A percentile compares a stretch with the other conserved stretches of the same genome.
phyloP scores from a whole-genome alignment of 495 filamentous ascomycete genomes.

The Aspergillus mulundensis region DNA sequence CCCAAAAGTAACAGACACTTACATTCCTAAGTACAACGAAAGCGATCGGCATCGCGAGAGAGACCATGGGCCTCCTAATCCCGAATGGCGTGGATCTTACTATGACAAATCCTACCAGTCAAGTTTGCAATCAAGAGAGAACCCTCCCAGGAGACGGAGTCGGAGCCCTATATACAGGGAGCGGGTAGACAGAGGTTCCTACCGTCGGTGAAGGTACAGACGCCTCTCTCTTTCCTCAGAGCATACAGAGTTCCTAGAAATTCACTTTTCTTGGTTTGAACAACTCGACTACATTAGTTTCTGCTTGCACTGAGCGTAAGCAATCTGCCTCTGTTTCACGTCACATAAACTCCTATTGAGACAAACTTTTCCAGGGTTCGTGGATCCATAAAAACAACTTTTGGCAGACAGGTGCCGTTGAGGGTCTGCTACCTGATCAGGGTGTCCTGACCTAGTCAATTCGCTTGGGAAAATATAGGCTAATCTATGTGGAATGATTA shows the following conservation, averaged over 20 bases:
- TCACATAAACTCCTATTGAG: too few species aligned
- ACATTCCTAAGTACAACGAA: slow-evolving; percentile 35
- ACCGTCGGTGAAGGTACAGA: slow-evolving; percentile 9
- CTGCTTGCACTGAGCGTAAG: too few species aligned
- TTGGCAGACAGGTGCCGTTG: slow-evolving; percentile 15
- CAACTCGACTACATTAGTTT: too few species aligned
- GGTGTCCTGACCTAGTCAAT: not conserved
- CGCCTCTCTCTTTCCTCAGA: too few species aligned
- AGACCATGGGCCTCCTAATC: slow-evolving; percentile 15
- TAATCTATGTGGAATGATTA: slow-evolving; percentile 9
- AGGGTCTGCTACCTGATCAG: slow-evolving; percentile 1
- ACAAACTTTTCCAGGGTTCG: not conserved
- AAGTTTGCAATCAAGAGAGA: slow-evolving; percentile 34
- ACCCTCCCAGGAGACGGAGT: slow-evolving; percentile 33
- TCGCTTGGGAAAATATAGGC: too few species aligned
- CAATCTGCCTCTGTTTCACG: too few species aligned
- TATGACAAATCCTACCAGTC: slow-evolving; percentile 15
- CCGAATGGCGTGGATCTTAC: slow-evolving; percentile 22
- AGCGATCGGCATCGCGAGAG: slow-evolving; percentile 26
- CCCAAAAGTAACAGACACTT: slow-evolving; percentile 37
- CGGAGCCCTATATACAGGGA: slow-evolving; percentile 36
- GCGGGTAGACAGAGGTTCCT: slow-evolving; percentile 13
- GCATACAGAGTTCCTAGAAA: too few species aligned
- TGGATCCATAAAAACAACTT: slow-evolving; percentile 1
- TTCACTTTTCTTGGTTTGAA: too few species aligned